phyloP scores from a whole-genome alignment of 768 basidiomycete species.

The Daedalea quercina region DNA sequence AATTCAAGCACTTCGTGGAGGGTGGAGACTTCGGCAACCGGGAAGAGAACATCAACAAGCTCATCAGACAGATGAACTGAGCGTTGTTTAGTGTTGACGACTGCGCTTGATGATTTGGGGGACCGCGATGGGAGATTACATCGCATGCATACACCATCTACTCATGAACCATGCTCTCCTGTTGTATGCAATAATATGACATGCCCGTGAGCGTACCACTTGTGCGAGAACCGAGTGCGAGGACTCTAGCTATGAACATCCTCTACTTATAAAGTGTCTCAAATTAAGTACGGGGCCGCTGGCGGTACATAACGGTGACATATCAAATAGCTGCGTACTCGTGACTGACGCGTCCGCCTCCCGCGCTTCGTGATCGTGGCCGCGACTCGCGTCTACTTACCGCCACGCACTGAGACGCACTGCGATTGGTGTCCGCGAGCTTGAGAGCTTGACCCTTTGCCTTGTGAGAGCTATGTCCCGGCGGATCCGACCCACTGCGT shows the following conservation, averaged over 20 bases:
- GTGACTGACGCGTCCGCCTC: no score
- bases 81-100: background rate
- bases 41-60: slow-evolving; percentile 95
- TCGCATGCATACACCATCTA: background rate
- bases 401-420: no score
- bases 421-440: no score
- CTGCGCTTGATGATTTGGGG: background rate
- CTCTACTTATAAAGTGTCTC: no score
- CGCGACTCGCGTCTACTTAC: no score
- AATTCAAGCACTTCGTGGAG: slow-evolving; percentile 96
- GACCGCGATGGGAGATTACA: background rate
- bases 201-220: background rate
- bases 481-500: slow-evolving; percentile 36
- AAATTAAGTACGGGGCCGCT: no score
- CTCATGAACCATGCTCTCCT: background rate
- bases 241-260: no score
- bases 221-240: background rate
- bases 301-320: no score
- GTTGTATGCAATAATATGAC: slow-evolving; percentile 4
- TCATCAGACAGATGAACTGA: slow-evolving; percentile 93
- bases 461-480: slow-evolving; percentile 5
- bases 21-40: slow-evolving; percentile 98
- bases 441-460: no score
- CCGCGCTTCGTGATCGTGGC: no score
- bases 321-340: no score